Evolutionary conservation across 495 filamentous ascomycete species (phyloP).

Genomic region (Lichenothelia convexa): DNA sequence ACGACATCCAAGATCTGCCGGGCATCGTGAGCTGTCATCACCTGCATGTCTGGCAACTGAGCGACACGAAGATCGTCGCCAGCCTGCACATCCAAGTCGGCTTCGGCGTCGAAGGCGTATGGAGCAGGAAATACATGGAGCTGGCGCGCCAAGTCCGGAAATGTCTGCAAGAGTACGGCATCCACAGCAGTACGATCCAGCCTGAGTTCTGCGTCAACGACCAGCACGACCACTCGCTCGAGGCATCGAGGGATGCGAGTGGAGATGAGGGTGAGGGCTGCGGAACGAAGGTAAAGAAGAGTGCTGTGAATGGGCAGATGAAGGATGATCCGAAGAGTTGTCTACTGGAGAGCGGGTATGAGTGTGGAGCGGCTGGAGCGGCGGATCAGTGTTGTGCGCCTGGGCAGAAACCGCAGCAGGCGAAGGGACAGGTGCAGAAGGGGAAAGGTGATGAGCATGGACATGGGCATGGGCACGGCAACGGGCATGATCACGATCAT

Average conservation of each 20-base stretch:
- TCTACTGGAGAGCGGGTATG: constrained; percentile 70
- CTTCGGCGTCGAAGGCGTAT: constrained; percentile 51
- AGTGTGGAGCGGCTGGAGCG: constrained; percentile 52
- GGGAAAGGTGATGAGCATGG: background rate
- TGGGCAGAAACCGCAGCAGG: background rate
- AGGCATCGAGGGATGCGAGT: constrained; percentile 12
- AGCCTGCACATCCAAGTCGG: constrained; percentile 81
- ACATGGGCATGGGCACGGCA: too few relatives aligned
- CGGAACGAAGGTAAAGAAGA: constrained; percentile 16
- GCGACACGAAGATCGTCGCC: constrained; percentile 79
- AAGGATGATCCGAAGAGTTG: constrained; percentile 42
- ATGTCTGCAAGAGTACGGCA: constrained; percentile 87
- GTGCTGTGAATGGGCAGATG: constrained; percentile 19
- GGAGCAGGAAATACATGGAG: constrained; percentile 70
- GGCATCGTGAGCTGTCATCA: constrained; percentile 85
- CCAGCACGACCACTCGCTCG: constrained; percentile 29
- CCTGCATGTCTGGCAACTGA: constrained; percentile 93
- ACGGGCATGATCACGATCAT: too few relatives aligned
- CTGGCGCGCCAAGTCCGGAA: constrained; percentile 59
- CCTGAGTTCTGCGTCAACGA: constrained; percentile 66
- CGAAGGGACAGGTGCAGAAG: background rate
- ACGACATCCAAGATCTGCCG: constrained; percentile 67
- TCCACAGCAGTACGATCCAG: constrained; percentile 96
- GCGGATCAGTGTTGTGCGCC: constrained; percentile 52
- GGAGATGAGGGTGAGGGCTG: constrained; percentile 6